Evolutionary conservation across 495 filamentous ascomycete species (phyloP), one percentile per base, ranked within the genome.

Genomic region (Trichoderma gamsii): DNA sequence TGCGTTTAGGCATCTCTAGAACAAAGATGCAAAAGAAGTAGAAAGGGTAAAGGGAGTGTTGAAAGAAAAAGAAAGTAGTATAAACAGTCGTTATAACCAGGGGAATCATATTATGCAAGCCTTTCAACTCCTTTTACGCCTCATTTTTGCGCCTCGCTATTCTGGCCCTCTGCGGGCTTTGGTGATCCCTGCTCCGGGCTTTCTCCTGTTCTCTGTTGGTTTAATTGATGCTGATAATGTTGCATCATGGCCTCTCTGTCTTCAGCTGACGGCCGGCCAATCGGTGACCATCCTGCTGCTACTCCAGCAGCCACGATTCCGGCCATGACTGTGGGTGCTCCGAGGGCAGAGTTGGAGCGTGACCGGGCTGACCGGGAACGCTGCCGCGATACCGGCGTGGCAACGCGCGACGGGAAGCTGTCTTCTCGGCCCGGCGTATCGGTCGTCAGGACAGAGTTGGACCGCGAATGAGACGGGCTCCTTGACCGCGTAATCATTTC

Each of bases 221-320:
- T 6, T 61, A 29, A 23, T 32, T 61, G 56, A 23, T 61, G 56
- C 16, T 61, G 56, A 21, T 61, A 61, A 25, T 21, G 56, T 25
- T 61, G 56, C 25, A 61, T 61, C 56, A 27, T 61, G 25, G 56
- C 25, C 1, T 67, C 66, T 29, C 51, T 41, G 3, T 41, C 38
- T 35, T 67, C 51, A 70, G 15, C 75, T 70, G 64, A 71, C 70
- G 70, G 73, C 41, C 78, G 76, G 51, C 92, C 92, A 67, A 95
- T 90, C 0, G 93, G 93, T 64, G 92, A 96, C 92, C 91, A 96
- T 52, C 91, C 92, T 27, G 82, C 85, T 43, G 86, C 92, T 64
- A 97, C 88, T 77, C 89, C 90, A 65, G 91, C 92, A 44, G 92
- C 93, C 68, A 97, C 88, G 64, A 97, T 87, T 70, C 93, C 93